Conservation (phyloP, 2,329 filamentous ascomycete species). For the Epichloe scottii region DNA sequence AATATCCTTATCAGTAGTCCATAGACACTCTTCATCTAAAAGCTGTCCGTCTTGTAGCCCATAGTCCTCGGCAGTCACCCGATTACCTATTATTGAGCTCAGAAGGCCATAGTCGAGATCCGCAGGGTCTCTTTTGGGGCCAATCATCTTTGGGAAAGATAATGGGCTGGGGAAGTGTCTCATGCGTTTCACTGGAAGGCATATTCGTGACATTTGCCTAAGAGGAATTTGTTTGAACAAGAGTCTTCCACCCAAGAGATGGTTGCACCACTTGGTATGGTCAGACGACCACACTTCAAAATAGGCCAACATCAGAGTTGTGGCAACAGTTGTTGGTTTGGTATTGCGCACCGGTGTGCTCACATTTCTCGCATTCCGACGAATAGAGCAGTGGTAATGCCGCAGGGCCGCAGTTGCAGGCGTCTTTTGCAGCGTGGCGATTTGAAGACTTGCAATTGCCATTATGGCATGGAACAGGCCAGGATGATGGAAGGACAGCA, state of each 20-base stretch:
- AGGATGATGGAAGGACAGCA: conserved; percentile 73
- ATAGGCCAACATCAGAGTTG: conserved; percentile 73
- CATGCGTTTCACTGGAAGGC: conserved; percentile 48
- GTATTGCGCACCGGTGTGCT: conserved; percentile 55
- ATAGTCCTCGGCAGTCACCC: conserved; percentile 25
- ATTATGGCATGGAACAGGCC: conserved; percentile 84
- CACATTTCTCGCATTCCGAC: conserved; percentile 65
- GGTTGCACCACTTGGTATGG: conserved; percentile 90
- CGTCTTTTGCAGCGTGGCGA: conserved; percentile 65
- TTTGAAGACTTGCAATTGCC: conserved; percentile 74
- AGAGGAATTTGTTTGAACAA: conserved; percentile 76
- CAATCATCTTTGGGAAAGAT: neutral
- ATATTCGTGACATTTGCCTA: conserved; percentile 55
- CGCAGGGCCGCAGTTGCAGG: conserved; percentile 73
- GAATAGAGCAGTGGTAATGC: conserved; percentile 80
- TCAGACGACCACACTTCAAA: conserved; percentile 94
- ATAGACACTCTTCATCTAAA: conserved; percentile 12
- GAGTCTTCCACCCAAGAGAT: conserved; percentile 72
- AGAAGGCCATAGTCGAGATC: conserved; percentile 31
- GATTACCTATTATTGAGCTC: conserved; percentile 26
- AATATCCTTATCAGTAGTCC: conserved; percentile 48
- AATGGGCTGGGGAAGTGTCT: conserved; percentile 12
- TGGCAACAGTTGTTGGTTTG: conserved; percentile 73
- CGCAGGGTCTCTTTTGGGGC: conserved; percentile 18
- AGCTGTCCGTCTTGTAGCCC: conserved; percentile 20